Evolutionary conservation across 306 rosid species (phyloP).

Genomic region (Quercus glauca): DNA sequence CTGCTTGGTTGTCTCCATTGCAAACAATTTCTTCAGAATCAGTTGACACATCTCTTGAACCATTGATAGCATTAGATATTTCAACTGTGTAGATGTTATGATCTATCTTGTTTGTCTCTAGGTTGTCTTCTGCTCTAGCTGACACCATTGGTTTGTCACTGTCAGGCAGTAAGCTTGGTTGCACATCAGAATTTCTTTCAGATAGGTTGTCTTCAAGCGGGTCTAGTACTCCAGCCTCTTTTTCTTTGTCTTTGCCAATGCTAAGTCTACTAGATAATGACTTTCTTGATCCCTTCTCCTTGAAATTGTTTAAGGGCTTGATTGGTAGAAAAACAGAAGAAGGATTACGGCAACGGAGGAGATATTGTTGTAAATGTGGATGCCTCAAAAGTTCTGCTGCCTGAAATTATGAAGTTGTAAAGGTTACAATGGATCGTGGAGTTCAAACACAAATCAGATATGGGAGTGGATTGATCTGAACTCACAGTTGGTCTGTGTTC

Average conservation of each 20-base stretch:
- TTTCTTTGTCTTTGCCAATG: constrained; percentile 45
- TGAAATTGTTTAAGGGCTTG: constrained; percentile 45
- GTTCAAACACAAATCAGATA: constrained; percentile 6
- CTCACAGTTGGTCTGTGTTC: constrained; percentile 97
- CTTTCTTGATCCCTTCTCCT: constrained; percentile 56
- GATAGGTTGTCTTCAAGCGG: constrained; percentile 41
- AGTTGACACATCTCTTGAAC: constrained; percentile 55
- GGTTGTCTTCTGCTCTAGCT: constrained; percentile 55
- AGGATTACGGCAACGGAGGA: constrained; percentile 72
- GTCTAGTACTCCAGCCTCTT: constrained; percentile 33
- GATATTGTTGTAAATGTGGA: constrained; percentile 75
- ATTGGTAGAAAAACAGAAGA: constrained; percentile 73
- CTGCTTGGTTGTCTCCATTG: constrained; percentile 58
- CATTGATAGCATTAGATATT: constrained; percentile 47
- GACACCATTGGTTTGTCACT: constrained; percentile 39
- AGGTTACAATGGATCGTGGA: constrained; percentile 27
- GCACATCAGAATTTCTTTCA: constrained; percentile 35
- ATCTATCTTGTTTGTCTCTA: constrained; percentile 77
- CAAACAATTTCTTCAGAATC: constrained; percentile 54
- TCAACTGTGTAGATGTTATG: constrained; percentile 53
- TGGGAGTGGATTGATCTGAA: constrained; percentile 18
- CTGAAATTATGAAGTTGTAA: constrained; percentile 38
- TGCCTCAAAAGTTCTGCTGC: constrained; percentile 87
- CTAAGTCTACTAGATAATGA: constrained; percentile 31
- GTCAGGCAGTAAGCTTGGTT: constrained; percentile 23